A percentile compares a stretch with the other conserved stretches of the same genome.
Evolutionary conservation across 345 rosid genomes (phyloP).

Genomic region (Linum usitatissimum): DNA sequence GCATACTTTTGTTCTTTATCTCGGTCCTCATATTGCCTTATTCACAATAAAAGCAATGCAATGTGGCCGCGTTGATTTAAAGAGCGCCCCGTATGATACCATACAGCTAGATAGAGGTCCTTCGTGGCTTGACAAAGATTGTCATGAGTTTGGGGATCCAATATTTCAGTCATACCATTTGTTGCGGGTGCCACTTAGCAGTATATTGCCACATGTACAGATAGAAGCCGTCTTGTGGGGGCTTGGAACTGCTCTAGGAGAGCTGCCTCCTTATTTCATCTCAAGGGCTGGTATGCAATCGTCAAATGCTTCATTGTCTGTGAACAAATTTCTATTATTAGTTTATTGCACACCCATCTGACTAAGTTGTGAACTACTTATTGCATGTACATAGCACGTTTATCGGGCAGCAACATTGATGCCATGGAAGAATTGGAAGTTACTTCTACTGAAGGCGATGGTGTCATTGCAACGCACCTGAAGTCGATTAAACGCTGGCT

Average conservation of each 20-base stretch:
- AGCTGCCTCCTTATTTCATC: conserved; percentile 99
- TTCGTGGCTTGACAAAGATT: conserved; percentile 88
- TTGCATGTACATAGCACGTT: conserved; percentile 47
- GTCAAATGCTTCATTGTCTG: not conserved
- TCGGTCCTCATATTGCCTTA: conserved; percentile 94
- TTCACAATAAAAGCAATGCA: conserved; percentile 90
- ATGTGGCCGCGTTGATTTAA: conserved; percentile 86
- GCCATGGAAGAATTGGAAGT: conserved; percentile 61
- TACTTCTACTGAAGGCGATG: conserved; percentile 48
- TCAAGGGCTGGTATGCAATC: conserved; percentile 70
- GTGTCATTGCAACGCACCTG: conserved; percentile 45
- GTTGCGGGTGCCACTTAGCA: conserved; percentile 69
- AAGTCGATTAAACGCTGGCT: conserved; percentile 52
- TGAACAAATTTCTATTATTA: not conserved
- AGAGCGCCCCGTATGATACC: conserved; percentile 92
- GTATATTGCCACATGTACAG: conserved; percentile 89
- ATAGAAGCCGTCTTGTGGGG: conserved; percentile 93
- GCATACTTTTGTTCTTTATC: conserved; percentile 92
- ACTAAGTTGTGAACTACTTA: not conserved
- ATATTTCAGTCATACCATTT: conserved; percentile 44
- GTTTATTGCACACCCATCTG: not conserved
- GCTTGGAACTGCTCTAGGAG: conserved; percentile 95
- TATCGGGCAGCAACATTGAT: conserved; percentile 56
- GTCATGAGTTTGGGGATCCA: conserved; percentile 76
- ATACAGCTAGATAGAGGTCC: conserved; percentile 77